Conservation (phyloP, 139 green algal species). For the Chlamydomonas sp. region DNA sequence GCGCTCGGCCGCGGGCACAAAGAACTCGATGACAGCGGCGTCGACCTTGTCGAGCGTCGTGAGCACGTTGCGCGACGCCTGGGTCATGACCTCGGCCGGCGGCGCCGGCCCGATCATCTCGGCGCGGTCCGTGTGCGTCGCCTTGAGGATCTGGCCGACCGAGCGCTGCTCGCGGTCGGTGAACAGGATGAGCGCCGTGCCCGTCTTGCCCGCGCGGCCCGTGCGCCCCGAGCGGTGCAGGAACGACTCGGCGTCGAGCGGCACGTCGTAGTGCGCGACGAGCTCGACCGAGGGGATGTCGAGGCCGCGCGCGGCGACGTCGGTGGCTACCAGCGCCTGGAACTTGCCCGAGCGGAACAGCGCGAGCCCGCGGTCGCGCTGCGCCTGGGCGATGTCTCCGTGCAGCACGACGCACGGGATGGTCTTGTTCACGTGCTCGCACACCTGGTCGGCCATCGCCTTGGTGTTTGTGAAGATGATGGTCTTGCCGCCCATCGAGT, state of each 20-base stretch:
- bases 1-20: conserved; percentile 64
- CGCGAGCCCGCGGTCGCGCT: conserved; percentile 45
- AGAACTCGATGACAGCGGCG: conserved; percentile 68
- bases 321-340: conserved; percentile 91
- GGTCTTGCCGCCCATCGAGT: conserved; percentile 67
- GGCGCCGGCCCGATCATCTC: conserved; percentile 35
- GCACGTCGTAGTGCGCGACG: conserved; percentile 80
- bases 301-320: conserved; percentile 93
- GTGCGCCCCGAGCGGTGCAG: conserved; percentile 87
- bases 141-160: conserved; percentile 49
- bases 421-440: conserved; percentile 47
- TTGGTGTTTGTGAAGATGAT: conserved; percentile 98
- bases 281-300: conserved; percentile 92
- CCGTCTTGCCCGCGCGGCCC: conserved; percentile 73
- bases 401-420: conserved; percentile 66
- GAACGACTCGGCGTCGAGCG: conserved; percentile 87
- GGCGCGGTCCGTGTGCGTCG: conserved; percentile 16
- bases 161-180: conserved; percentile 34
- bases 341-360: conserved; percentile 12
- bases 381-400: conserved; percentile 85
- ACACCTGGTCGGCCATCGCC: conserved; percentile 22
- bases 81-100: conserved; percentile 42
- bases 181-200: conserved; percentile 82
- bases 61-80: conserved; percentile 43
- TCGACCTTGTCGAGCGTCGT: conserved; percentile 64